Conservation (phyloP, 306 rosid genomes). For the Geum urbanum region DNA sequence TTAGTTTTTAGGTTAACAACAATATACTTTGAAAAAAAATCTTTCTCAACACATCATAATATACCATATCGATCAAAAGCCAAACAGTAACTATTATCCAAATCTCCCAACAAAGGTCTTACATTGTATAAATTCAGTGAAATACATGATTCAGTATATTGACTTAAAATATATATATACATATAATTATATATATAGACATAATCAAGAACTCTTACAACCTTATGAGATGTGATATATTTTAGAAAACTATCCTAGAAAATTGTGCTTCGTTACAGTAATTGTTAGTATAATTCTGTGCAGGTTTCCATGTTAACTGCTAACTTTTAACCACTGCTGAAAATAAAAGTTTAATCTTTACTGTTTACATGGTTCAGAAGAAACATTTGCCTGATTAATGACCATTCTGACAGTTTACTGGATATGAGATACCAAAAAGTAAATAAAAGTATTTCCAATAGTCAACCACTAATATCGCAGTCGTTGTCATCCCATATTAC, state of each 20-base stretch:
- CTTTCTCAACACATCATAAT: background rate
- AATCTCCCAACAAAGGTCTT: background rate
- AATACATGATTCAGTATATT: background rate
- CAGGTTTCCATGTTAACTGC: background rate
- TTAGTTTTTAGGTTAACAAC: background rate
- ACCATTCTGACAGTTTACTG: background rate
- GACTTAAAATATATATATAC: background rate
- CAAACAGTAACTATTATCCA: background rate
- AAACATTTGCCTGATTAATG: background rate
- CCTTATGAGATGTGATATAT: too few species aligned
- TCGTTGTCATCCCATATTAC: too few species aligned
- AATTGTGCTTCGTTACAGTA: background rate
- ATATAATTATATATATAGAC: too few species aligned
- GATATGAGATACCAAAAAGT: background rate
- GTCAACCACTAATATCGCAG: too few species aligned
- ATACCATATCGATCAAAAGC: background rate
- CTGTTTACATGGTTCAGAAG: background rate
- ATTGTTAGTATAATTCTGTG: background rate
- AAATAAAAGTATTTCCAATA: background rate
- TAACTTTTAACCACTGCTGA: background rate
- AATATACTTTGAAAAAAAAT: background rate
- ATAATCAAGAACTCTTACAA: background rate
- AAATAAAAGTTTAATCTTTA: background rate
- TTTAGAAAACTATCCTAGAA: too few species aligned
- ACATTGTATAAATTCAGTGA: background rate